Conservation (phyloP, 1,284 basidiomycete genomes). For the Rhodotorula sp. region DNA sequence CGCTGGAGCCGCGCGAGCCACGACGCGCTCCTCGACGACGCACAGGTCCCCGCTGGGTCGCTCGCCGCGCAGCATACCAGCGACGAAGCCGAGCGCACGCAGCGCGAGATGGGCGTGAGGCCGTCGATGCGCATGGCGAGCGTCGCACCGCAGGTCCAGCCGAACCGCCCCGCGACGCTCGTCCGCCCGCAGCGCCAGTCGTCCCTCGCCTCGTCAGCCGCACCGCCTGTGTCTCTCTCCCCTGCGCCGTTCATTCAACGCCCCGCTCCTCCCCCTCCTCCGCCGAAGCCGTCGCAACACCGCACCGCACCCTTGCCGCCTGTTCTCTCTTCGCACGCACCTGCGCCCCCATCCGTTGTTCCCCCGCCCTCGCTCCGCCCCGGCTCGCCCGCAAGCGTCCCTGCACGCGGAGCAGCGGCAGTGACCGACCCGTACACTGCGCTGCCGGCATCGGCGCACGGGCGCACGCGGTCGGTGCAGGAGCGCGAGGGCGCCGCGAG, state of each 20-base stretch:
- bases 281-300: neutral
- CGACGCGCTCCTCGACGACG: neutral
- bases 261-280: neutral
- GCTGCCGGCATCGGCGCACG: neutral
- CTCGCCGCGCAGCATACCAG: neutral
- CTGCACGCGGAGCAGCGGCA: neutral
- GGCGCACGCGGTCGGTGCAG: neutral
- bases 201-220: neutral
- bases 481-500: neutral
- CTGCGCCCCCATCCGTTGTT: too few species aligned
- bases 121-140: too few species aligned
- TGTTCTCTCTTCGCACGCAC: neutral
- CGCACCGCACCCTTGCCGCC: neutral
- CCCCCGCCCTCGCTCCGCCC: neutral
- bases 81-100: too few species aligned
- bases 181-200: neutral
- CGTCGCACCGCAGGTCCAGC: neutral
- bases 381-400: neutral
- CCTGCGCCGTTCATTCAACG: neutral
- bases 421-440: too few species aligned
- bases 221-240: neutral
- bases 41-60: neutral
- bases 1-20: neutral
- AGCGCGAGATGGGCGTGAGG: too few species aligned
- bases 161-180: neutral